These are phyloP conservation scores for Trypanosomatidae sp. DNA, from an alignment of 208 protist species.

Conservation along the genomic window DNA sequence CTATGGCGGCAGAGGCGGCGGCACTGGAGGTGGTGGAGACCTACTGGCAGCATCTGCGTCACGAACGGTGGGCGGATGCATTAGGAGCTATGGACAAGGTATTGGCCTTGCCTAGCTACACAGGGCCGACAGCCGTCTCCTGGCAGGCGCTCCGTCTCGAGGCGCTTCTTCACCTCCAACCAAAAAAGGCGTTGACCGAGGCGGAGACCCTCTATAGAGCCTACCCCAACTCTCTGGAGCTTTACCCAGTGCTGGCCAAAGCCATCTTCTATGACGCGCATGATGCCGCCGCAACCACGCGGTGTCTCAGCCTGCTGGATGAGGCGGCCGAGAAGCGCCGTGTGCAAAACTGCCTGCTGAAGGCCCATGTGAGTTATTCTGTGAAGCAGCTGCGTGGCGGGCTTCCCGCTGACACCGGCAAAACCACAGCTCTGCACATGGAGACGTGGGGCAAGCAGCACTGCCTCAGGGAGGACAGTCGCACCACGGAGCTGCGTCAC, in stretches of 20 bases:
- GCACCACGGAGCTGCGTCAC: conserved; percentile 46
- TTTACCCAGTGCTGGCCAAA: conserved; percentile 66
- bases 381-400: conserved; percentile 20
- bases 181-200: conserved; percentile 37
- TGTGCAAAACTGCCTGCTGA: conserved; percentile 29
- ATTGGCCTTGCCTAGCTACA: conserved; percentile 16
- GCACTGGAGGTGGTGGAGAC: conserved; percentile 41
- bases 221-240: conserved; percentile 42
- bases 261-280: conserved; percentile 75
- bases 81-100: conserved; percentile 39
- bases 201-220: conserved; percentile 36
- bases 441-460: conserved; percentile 28
- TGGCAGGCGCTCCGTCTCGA: conserved; percentile 60
- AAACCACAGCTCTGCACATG: conserved; percentile 21
- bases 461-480: conserved; percentile 43
- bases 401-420: background rate
- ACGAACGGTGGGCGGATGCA: conserved; percentile 42
- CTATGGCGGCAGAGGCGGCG: conserved; percentile 44
- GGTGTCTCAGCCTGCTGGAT: conserved; percentile 45
- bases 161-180: conserved; percentile 50
- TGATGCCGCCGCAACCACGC: conserved; percentile 47
- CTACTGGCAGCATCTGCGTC: conserved; percentile 47
- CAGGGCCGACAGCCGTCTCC: conserved; percentile 35
- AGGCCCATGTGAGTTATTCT: conserved; percentile 28
- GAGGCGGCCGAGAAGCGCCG: conserved; percentile 27